Conservation (phyloP, 495 filamentous ascomycete genomes). For the Astrothelium macrocarpum region DNA sequence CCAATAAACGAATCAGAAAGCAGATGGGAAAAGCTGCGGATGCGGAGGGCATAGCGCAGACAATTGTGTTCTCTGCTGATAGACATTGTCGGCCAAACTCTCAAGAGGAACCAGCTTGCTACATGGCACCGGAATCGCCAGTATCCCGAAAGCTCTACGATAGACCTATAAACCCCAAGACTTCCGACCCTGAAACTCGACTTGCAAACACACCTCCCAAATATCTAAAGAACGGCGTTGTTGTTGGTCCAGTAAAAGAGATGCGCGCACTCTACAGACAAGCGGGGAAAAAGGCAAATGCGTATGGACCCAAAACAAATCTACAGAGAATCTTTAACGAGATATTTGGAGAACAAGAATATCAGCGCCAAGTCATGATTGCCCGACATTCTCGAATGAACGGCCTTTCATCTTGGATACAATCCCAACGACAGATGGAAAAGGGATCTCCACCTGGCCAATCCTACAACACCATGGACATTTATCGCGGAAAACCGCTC, state of each 20-base stretch:
- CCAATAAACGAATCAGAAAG: constrained; percentile 39
- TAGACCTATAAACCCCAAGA: constrained; percentile 40
- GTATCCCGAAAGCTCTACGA: constrained; percentile 50
- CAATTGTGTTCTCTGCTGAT: constrained; percentile 32
- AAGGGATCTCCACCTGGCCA: constrained; percentile 17
- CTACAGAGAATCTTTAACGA: constrained; percentile 42
- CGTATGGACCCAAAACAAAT: constrained; percentile 1
- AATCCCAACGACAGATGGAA: constrained; percentile 34
- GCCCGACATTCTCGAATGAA: constrained; percentile 3
- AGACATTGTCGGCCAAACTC: constrained; percentile 45
- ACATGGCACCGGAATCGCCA: constrained; percentile 44
- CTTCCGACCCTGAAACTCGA: neutral
- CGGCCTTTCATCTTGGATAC: neutral
- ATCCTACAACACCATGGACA: constrained; percentile 9
- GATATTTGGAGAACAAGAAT: constrained; percentile 52
- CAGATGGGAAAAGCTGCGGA: constrained; percentile 33
- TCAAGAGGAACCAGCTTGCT: constrained; percentile 41
- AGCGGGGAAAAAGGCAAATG: constrained; percentile 8
- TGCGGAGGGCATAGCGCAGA: constrained; percentile 6
- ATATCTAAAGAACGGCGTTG: constrained; percentile 11
- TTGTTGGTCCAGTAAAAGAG: constrained; percentile 10
- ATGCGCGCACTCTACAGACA: constrained; percentile 17
- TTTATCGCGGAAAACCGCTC: constrained; percentile 8
- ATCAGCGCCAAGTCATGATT: constrained; percentile 39
- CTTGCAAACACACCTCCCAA: constrained; percentile 7